Evolutionary conservation across 306 rosid genomes (phyloP).

Genomic region (Medicago arabica): DNA sequence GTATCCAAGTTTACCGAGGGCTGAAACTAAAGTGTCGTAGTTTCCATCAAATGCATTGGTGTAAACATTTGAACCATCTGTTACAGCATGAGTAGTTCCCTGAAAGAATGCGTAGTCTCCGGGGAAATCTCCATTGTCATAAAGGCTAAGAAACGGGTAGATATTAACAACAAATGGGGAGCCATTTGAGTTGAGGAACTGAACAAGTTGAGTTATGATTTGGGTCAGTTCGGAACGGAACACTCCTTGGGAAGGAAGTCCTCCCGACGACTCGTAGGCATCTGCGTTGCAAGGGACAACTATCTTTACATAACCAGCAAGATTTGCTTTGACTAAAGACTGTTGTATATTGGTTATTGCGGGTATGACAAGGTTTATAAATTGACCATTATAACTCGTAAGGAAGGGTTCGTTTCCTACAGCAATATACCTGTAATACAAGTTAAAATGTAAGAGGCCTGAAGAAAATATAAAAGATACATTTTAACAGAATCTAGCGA

Average conservation of each 20-base stretch:
- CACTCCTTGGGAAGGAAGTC: constrained; percentile 88
- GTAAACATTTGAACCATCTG: constrained; percentile 85
- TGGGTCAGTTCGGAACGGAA: constrained; percentile 82
- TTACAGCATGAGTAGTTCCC: constrained; percentile 85
- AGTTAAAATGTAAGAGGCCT: constrained; percentile 27
- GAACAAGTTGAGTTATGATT: constrained; percentile 75
- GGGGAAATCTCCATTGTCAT: constrained; percentile 80
- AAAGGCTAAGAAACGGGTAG: constrained; percentile 94
- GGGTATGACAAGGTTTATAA: constrained; percentile 74
- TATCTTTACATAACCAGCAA: constrained; percentile 81
- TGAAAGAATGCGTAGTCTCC: constrained; percentile 94
- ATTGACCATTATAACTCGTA: constrained; percentile 77
- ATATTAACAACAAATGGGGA: constrained; percentile 93
- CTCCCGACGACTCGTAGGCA: constrained; percentile 69
- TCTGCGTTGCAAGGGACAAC: constrained; percentile 99
- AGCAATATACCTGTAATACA: constrained; percentile 75
- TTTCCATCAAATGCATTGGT: constrained; percentile 96
- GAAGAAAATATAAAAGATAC: constrained; percentile 19
- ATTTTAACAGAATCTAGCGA: background rate
- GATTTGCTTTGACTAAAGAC: constrained; percentile 80
- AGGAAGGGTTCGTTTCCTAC: constrained; percentile 99
- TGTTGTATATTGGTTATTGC: constrained; percentile 80
- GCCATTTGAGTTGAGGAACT: constrained; percentile 87
- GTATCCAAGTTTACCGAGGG: constrained; percentile 83
- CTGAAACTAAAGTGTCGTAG: constrained; percentile 82